Conservation (phyloP, 2,329 filamentous ascomycete species). For the Didymella keratinophila region DNA sequence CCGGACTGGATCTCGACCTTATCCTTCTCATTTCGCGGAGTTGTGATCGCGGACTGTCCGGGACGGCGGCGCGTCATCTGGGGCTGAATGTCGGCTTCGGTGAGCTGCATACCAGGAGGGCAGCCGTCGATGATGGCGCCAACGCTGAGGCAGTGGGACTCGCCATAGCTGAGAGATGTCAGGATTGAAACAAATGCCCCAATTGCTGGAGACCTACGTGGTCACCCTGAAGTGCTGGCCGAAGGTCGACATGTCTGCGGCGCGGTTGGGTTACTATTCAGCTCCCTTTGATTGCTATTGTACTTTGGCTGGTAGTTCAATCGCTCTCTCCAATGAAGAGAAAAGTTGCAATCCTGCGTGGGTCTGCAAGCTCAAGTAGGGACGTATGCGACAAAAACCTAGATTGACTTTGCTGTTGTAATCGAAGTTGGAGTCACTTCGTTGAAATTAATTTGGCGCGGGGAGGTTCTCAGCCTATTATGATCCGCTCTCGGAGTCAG, state of each 20-base stretch:
- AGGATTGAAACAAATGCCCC: constrained; percentile 4
- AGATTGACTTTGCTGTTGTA: constrained; percentile 23
- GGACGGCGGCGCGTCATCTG: constrained; percentile 91
- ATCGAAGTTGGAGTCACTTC: constrained; percentile 32
- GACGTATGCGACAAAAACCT: constrained; percentile 12
- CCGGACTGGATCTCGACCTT: constrained; percentile 91
- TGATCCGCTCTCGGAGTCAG: constrained; percentile 23
- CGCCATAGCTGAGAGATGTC: constrained; percentile 67
- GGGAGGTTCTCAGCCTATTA: constrained; percentile 25
- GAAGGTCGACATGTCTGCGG: constrained; percentile 71
- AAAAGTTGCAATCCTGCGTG: not conserved
- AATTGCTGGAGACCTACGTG: constrained; percentile 65
- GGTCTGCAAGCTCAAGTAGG: constrained; percentile 3
- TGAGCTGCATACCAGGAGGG: constrained; percentile 85
- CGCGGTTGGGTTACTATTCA: constrained; percentile 15
- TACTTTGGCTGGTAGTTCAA: constrained; percentile 4
- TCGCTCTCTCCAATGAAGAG: constrained; percentile 4
- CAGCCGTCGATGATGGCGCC: constrained; percentile 94
- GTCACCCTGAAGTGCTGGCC: constrained; percentile 82
- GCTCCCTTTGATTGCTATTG: constrained; percentile 8
- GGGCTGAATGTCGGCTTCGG: constrained; percentile 88
- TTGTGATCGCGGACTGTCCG: constrained; percentile 88
- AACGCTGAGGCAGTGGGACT: constrained; percentile 91
- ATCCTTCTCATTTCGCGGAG: constrained; percentile 92
- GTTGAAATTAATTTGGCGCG: constrained; percentile 34